A percentile compares a stretch with the other conserved stretches of the same genome.
phyloP scores from a whole-genome alignment of 2,329 filamentous ascomycete genomes.

The Pyrenophora teres region DNA sequence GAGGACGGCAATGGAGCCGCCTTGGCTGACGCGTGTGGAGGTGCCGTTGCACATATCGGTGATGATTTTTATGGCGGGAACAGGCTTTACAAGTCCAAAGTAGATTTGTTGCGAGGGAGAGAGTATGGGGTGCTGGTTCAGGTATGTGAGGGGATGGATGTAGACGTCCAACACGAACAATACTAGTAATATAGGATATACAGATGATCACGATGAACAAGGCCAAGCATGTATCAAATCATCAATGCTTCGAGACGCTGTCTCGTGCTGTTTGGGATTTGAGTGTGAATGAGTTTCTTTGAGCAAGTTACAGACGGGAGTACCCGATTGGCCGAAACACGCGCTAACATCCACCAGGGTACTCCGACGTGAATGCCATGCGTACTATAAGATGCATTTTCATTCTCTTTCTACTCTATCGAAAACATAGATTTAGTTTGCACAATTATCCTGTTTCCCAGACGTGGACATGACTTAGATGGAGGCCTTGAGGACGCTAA shows the following conservation, averaged over 20 bases:
- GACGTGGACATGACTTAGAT: conserved; percentile 18
- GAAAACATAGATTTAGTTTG: too few relatives aligned
- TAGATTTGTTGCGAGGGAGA: not conserved
- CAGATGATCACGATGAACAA: too few relatives aligned
- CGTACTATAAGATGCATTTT: too few relatives aligned
- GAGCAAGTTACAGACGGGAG: conserved; percentile 46
- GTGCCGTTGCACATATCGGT: conserved; percentile 37
- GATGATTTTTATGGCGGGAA: too few relatives aligned
- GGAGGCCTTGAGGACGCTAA: conserved; percentile 46
- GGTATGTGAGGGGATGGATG: too few relatives aligned
- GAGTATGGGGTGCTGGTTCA: too few relatives aligned
- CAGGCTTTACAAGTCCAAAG: too few relatives aligned
- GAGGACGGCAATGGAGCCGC: conserved; percentile 45
- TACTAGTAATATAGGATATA: too few relatives aligned
- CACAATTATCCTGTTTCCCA: too few relatives aligned
- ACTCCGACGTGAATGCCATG: conserved; percentile 11
- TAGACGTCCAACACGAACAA: too few relatives aligned
- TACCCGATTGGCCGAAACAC: conserved; percentile 25
- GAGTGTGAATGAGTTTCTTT: conserved; percentile 40
- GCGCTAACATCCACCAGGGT: conserved; percentile 27
- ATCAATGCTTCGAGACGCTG: not conserved
- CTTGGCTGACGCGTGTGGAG: conserved; percentile 38
- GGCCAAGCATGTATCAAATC: not conserved
- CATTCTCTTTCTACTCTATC: too few relatives aligned
- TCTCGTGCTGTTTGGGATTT: conserved; percentile 9